Conservation (phyloP, 371 early-diverging fungal genomes). For the Apophysomyces sp. region DNA sequence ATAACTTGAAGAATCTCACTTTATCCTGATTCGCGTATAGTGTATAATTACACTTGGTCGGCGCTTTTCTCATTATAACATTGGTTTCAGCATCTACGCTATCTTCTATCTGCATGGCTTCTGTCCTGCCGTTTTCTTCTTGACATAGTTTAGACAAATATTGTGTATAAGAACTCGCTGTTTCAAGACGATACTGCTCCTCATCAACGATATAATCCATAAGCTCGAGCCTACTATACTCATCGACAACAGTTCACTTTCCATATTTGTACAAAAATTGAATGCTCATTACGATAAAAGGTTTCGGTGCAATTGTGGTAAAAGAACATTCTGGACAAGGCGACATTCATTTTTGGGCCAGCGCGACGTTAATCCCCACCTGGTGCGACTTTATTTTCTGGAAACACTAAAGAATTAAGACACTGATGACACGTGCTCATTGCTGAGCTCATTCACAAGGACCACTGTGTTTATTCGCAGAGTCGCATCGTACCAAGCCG, state of each 20-base stretch:
- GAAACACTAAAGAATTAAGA: no score
- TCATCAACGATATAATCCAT: conserved; percentile 1
- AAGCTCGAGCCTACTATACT: background rate
- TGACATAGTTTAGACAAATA: background rate
- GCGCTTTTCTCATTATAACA: no score
- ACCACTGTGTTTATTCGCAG: no score
- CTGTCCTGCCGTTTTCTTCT: background rate
- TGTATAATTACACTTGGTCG: conserved; percentile 15
- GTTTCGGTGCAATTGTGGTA: no score
- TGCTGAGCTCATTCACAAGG: no score
- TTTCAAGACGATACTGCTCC: conserved; percentile 3
- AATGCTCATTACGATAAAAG: no score
- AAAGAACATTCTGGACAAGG: no score
- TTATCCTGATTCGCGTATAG: conserved; percentile 11
- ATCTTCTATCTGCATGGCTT: background rate
- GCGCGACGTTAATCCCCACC: background rate
- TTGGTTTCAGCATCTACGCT: background rate
- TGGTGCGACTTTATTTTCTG: background rate
- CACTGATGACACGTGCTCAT: no score
- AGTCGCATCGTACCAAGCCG: no score
- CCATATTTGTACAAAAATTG: no score
- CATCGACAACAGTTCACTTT: no score
- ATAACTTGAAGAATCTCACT: conserved; percentile 7
- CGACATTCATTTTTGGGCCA: no score
- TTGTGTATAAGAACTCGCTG: background rate